Evolutionary conservation across 352 stramenopile genomes (phyloP), one percentile per base, ranked within the genome.

Genomic region (Globisporangium carolinianum): DNA sequence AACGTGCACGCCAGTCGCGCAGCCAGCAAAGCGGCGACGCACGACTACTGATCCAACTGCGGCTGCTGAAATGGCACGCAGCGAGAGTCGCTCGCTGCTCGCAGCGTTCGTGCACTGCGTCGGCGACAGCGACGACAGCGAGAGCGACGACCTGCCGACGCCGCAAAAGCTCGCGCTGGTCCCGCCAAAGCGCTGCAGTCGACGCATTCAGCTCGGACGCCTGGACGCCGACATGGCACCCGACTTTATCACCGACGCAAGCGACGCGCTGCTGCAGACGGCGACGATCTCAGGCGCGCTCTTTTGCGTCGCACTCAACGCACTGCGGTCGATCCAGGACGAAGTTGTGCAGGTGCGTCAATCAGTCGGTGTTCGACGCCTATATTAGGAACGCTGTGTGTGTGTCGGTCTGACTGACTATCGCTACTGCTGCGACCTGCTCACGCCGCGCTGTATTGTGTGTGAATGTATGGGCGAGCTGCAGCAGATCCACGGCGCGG

Each of bases 281-380:
- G 58, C 68, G 47, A 83, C 69, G 11, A 73, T 80, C 5, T 78
- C 71, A 0, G 73, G 73, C 3, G 67, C 70, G 43, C 69, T 82
- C 12, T 79, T 82, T 45, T 62, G 71, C 35, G 45, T 76, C 9
- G 63, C 59, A 6, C 47, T 74, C 18, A 83, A 80, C 61, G 60
- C 69, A 9, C 50, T 83, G 12, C 68, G 70, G 35, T n/a, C 24
- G 8, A 3, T 61, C 14, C 50, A 63, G 41, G 43, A 60, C 4
- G 48, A 64, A 41, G 32, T 67, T 17, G 36, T 43, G 12, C 48
- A 63, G 60, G 60, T 59, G 35, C 36, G 55, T 46, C 39, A 9
- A 3, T 11, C 10, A 32, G 24, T 32, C 24, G 24, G 24, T 32
- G 24, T 32, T 32, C 1, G 24, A 32, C 24, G 24, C 1, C 24